A percentile compares a stretch with the other conserved stretches of the same genome.
phyloP scores from a whole-genome alignment of 2,329 filamentous ascomycete species.

The Dactylellina leptospora region DNA sequence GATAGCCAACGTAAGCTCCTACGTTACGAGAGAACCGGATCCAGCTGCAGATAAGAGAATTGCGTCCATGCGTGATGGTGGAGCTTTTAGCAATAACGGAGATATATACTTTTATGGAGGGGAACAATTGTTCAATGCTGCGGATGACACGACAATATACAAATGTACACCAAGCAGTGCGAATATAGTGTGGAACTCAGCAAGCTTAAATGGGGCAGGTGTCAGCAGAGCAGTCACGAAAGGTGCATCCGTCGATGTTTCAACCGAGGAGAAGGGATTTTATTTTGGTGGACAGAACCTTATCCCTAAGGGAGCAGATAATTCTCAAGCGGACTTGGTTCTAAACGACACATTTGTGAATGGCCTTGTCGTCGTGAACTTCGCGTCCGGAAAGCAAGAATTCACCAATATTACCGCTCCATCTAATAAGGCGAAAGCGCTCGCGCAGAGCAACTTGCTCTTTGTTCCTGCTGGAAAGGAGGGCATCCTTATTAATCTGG shows the following conservation, averaged over 20 bases:
- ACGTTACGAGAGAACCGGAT: slow-evolving; percentile 42
- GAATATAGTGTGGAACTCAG: slow-evolving; percentile 42
- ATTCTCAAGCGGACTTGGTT: slow-evolving; percentile 22
- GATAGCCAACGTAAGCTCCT: slow-evolving; percentile 20
- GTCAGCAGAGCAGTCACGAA: slow-evolving; percentile 46
- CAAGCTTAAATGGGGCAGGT: slow-evolving; percentile 8
- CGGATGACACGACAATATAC: slow-evolving; percentile 26
- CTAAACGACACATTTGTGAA: slow-evolving; percentile 32
- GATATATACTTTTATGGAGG: slow-evolving; percentile 50
- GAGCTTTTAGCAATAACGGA: slow-evolving; percentile 40
- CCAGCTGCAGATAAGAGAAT: slow-evolving; percentile 33
- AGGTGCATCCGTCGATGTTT: slow-evolving; percentile 32
- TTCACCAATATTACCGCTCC: slow-evolving; percentile 42
- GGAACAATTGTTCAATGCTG: slow-evolving; percentile 49
- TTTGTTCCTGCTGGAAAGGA: slow-evolving; percentile 50
- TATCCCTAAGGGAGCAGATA: slow-evolving; percentile 35
- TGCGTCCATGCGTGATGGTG: slow-evolving; percentile 47
- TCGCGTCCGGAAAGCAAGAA: slow-evolving; percentile 14
- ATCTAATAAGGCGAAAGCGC: slow-evolving; percentile 4
- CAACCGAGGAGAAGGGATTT: slow-evolving; percentile 48
- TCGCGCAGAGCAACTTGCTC: slow-evolving; percentile 41
- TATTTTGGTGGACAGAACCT: slow-evolving; percentile 46
- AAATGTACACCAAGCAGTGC: slow-evolving; percentile 39
- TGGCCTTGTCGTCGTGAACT: slow-evolving; percentile 34
- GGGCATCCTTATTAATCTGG: slow-evolving; percentile 37